phyloP scores from a whole-genome alignment of 805 yeast species.

The Saccharomyces mikatae region DNA sequence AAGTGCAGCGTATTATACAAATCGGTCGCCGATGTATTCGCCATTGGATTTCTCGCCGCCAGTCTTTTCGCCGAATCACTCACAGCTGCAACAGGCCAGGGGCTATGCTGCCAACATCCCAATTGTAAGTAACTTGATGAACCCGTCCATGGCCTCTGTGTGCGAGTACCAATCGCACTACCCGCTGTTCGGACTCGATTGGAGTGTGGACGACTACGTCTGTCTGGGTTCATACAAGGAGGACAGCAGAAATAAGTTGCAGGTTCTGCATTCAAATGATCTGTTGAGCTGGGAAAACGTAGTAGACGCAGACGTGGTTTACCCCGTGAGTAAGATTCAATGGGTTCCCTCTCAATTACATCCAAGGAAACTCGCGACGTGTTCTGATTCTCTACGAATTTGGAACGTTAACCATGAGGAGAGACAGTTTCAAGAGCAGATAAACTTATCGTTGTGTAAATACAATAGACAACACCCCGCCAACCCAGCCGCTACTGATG shows the following conservation, averaged over 20 bases:
- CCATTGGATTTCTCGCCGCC: slow-evolving; percentile 21
- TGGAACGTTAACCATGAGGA: slow-evolving; percentile 25
- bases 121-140: not conserved
- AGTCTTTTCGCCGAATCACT: slow-evolving; percentile 7
- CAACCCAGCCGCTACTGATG: slow-evolving; percentile 1
- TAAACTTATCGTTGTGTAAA: slow-evolving; percentile 36
- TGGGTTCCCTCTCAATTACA: slow-evolving; percentile 27
- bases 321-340: slow-evolving; percentile 28
- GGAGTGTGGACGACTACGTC: slow-evolving; percentile 29
- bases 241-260: slow-evolving; percentile 60
- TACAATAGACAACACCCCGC: slow-evolving; percentile 34
- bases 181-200: slow-evolving; percentile 28
- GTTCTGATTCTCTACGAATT: slow-evolving; percentile 29
- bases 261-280: slow-evolving; percentile 39
- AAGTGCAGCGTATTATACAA: slow-evolving; percentile 3
- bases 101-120: slow-evolving; percentile 4
- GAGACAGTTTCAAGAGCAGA: slow-evolving; percentile 31
- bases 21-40: slow-evolving; percentile 26
- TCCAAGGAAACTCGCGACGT: slow-evolving; percentile 30
- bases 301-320: slow-evolving; percentile 24
- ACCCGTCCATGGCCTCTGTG: slow-evolving; percentile 3
- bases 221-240: slow-evolving; percentile 56
- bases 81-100: slow-evolving; percentile 15
- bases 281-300: slow-evolving; percentile 70
- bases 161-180: slow-evolving; percentile 25